phyloP scores from a whole-genome alignment of 2,329 filamentous ascomycete species.

The Gremmenia infestans region DNA sequence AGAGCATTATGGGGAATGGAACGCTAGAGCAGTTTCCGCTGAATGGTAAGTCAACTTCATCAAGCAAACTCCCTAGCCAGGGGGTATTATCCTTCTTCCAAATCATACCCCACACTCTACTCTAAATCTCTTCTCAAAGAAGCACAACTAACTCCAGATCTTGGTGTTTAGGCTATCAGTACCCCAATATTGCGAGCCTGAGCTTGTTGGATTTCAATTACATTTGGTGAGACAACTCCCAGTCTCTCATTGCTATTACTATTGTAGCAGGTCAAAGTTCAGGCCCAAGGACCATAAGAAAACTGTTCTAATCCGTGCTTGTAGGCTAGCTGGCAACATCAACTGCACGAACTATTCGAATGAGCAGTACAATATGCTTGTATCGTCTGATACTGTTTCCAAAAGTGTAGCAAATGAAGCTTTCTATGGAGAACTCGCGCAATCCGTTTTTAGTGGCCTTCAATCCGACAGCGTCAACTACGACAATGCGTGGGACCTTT shows the following conservation, averaged over 20 bases:
- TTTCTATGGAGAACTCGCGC: conserved; percentile 23
- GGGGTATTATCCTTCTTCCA: too few species aligned
- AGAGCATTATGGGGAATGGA: conserved; percentile 54
- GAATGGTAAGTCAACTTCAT: conserved; percentile 35
- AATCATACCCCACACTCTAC: too few species aligned
- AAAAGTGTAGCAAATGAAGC: conserved; percentile 2
- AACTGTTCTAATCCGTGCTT: background rate
- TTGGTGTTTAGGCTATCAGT: conserved; percentile 57
- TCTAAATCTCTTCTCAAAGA: too few species aligned
- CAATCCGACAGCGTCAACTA: conserved; percentile 20
- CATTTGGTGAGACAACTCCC: conserved; percentile 39
- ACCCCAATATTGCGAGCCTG: conserved; percentile 61
- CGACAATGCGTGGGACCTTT: conserved; percentile 50
- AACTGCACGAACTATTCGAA: conserved; percentile 22
- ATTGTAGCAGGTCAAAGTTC: background rate
- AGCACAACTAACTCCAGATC: too few species aligned
- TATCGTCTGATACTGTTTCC: conserved; percentile 2
- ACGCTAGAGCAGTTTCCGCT: conserved; percentile 60
- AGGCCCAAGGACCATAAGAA: background rate
- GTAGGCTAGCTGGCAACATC: conserved; percentile 24
- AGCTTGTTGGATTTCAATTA: conserved; percentile 41
- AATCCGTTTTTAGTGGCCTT: conserved; percentile 17
- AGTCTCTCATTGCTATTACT: background rate
- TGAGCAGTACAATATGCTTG: conserved; percentile 5
- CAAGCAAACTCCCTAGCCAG: too few species aligned